phyloP scores from a whole-genome alignment of 2,329 filamentous ascomycete genomes.

The Arthrobotrys megalospora region DNA sequence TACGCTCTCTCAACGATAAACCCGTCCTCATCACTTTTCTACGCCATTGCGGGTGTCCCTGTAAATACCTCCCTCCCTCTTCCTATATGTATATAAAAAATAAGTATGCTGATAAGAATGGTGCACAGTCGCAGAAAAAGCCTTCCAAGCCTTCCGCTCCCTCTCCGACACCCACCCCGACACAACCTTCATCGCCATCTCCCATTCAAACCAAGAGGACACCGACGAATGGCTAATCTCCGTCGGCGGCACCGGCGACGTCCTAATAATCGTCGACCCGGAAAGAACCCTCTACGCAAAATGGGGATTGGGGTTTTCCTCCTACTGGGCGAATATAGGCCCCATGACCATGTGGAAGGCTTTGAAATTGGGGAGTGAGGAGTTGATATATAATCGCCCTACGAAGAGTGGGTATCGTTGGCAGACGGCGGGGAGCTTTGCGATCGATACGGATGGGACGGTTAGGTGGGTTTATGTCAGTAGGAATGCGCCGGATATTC shows the following conservation, averaged over 20 bases:
- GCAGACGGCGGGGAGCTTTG: constrained; percentile 79
- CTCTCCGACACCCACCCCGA: constrained; percentile 70
- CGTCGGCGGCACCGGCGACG: constrained; percentile 73
- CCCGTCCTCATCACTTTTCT: constrained; percentile 78
- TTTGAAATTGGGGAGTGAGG: constrained; percentile 73
- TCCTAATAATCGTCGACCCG: constrained; percentile 75
- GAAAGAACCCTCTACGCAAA: constrained; percentile 74
- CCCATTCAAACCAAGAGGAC: constrained; percentile 72
- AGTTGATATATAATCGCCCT: constrained; percentile 77
- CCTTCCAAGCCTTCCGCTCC: constrained; percentile 73
- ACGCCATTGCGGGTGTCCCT: constrained; percentile 81
- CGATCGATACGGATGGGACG: constrained; percentile 71
- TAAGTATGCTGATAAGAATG: background rate
- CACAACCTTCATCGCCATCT: constrained; percentile 75
- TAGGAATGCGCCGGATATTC: constrained; percentile 71
- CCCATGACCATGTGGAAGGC: constrained; percentile 74
- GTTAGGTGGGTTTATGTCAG: constrained; percentile 72
- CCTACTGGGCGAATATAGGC: constrained; percentile 76
- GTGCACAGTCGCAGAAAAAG: constrained; percentile 77
- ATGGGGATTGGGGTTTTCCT: constrained; percentile 77
- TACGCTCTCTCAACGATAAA: constrained; percentile 71
- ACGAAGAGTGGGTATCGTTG: constrained; percentile 78
- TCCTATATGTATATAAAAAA: too few species aligned
- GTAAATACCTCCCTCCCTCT: constrained; percentile 69
- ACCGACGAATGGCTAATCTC: constrained; percentile 74